These are phyloP conservation scores for Pichia gijzeniarum DNA, from an alignment of 805 yeast species.

Conservation along the genomic window DNA sequence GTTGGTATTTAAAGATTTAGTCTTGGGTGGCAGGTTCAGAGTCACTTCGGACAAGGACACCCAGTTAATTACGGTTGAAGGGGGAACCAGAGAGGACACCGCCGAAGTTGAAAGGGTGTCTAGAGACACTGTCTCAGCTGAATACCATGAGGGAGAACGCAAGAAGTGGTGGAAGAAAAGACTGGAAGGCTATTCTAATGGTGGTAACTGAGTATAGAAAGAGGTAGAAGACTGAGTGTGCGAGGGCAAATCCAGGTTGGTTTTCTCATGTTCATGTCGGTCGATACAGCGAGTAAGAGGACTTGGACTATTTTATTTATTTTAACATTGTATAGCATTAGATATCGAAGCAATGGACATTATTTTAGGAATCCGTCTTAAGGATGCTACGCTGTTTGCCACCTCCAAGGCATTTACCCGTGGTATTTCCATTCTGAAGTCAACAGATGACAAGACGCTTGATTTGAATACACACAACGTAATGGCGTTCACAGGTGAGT, in stretches of 20 bases:
- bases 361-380: slow-evolving; percentile 75
- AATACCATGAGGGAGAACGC: slow-evolving; percentile 28
- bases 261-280: no score
- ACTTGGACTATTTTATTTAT: no score
- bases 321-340: no score
- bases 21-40: slow-evolving; percentile 42
- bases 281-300: no score
- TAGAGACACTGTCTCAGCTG: slow-evolving; percentile 26
- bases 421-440: slow-evolving; percentile 77
- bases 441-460: slow-evolving; percentile 75
- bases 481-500: slow-evolving; percentile 89
- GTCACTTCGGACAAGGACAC: slow-evolving; percentile 8
- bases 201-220: no score
- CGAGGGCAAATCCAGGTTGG: no score
- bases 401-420: slow-evolving; percentile 94
- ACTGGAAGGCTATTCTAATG: slow-evolving; percentile 28
- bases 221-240: no score
- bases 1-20: slow-evolving; percentile 62
- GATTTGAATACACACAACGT: slow-evolving; percentile 66
- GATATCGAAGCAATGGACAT: slow-evolving; percentile 69
- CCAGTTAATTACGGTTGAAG: slow-evolving; percentile 5
- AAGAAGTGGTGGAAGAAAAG: slow-evolving; percentile 44
- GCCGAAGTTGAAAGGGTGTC: slow-evolving; percentile 18
- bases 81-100: not conserved
- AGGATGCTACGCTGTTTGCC: slow-evolving; percentile 78